Conservation (phyloP, 257 asterid species). For the Gentiana macrophylla region DNA sequence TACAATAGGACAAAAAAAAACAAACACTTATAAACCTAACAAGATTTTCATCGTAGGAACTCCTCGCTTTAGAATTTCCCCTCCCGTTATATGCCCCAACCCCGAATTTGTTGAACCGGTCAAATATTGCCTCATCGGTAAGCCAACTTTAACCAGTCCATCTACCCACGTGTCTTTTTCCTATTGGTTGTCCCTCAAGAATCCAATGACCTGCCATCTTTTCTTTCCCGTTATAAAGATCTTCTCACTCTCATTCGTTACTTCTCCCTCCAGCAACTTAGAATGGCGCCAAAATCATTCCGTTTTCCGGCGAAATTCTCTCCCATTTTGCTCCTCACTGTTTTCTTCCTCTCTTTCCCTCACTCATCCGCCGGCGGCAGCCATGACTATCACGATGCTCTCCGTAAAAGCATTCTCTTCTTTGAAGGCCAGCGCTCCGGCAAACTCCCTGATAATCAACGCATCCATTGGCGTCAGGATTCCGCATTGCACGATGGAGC, state of each 20-base stretch:
- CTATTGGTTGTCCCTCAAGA: constrained; percentile 16
- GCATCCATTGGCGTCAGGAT: constrained; percentile 68
- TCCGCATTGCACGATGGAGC: constrained; percentile 82
- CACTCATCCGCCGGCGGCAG: constrained; percentile 13
- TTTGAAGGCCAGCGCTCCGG: constrained; percentile 98
- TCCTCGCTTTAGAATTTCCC: no score
- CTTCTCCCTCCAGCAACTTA: constrained; percentile 25
- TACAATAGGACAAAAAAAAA: no score
- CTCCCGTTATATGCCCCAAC: not conserved
- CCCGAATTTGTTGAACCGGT: constrained; percentile 20
- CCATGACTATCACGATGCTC: constrained; percentile 66
- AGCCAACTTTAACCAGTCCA: constrained; percentile 19
- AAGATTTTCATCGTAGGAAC: no score
- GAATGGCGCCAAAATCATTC: constrained; percentile 57
- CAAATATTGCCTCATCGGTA: constrained; percentile 29
- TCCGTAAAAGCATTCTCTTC: constrained; percentile 73
- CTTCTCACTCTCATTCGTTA: constrained; percentile 7
- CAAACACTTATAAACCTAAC: no score
- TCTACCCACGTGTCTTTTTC: constrained; percentile 23
- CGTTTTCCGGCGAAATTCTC: constrained; percentile 26
- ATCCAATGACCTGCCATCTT: constrained; percentile 40
- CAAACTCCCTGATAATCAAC: constrained; percentile 65
- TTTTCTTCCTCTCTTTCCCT: constrained; percentile 12
- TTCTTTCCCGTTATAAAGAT: constrained; percentile 10
- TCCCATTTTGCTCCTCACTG: constrained; percentile 15